Base-by-base conservation (phyloP, 2,329 filamentous ascomycete species). In the Epichloe gansuensis region DNA sequence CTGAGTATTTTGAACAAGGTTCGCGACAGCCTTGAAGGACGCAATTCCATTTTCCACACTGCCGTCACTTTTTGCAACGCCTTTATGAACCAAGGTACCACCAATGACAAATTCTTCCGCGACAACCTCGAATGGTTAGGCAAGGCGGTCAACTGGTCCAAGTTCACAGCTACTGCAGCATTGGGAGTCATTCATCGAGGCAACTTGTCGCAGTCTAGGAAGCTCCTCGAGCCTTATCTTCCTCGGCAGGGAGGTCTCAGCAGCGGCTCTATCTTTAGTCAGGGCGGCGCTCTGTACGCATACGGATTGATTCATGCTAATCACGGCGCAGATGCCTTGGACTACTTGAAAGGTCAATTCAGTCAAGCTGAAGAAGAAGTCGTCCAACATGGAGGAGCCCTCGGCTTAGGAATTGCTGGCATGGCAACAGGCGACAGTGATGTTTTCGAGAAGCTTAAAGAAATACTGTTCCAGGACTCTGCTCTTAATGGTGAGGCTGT, bases 61-160 rank as follows among this genome's bases (percentile, higher is more conserved):
- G 90, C 91, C 4, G 89, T 98, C 52, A 97, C 93, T 0, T 93
- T 98, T 63, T 93, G 91, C 64, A 97, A 97, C 63, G 93, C 91
- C 11, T 97, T 98, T 68, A 98, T 98, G 93, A 95, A 98, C 67
- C 91, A 95, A 51, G 94, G 93, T 54, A 98, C 93, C 0, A 96
- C 91, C 0, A 93, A 95, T 62, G 93, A 98, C 72, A 94, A 91
- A 64, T 98, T 98, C 73, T 97, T 98, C 81, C 82, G 94, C 7
- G 90, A 97, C 64, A 98, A 98, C 66, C 72, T 98, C 25, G 93
- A 98, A 59, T 98, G 93, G 93, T 74, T 98, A 3, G 91, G 91
- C 55, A 98, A 97, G 75, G 93, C 93, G 28, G 90, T 97, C 47
- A 98, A 98, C 73, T 98, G 93, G 93, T 96, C 91, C 56, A 98